Conservation (phyloP, 1,139 yeast genomes). For the Candida tetrigidarum region DNA sequence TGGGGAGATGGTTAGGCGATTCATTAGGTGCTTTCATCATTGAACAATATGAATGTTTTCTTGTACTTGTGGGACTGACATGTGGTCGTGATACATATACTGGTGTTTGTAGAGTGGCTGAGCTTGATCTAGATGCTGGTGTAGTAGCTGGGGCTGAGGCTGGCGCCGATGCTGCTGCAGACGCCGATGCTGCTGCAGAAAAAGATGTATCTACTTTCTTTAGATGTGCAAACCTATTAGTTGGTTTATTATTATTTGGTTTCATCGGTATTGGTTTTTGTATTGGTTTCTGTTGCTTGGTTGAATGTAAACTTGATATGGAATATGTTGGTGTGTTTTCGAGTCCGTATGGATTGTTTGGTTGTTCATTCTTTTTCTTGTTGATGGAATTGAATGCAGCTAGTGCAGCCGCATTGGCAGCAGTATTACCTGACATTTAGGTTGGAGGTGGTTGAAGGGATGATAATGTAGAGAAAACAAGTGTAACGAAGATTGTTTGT, state of each 20-base stretch:
- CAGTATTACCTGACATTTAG: conserved; percentile 14
- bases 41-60: background rate
- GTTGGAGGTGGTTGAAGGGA: background rate
- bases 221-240: conserved; percentile 6
- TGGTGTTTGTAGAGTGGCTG: conserved; percentile 1
- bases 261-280: conserved; percentile 8
- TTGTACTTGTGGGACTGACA: background rate
- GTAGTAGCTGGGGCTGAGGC: too few relatives aligned
- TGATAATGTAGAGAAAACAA: background rate
- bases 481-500: background rate
- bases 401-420: conserved; percentile 39
- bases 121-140: too few relatives aligned
- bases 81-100: background rate
- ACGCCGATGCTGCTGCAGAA: conserved; percentile 2
- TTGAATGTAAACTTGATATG: conserved; percentile 4
- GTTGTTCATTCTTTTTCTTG: conserved; percentile 17
- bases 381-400: conserved; percentile 33
- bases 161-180: background rate
- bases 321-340: conserved; percentile 6
- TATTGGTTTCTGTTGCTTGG: conserved; percentile 5
- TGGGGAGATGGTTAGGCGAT: background rate
- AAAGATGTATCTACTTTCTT: conserved; percentile 5
- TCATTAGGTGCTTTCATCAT: background rate
- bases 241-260: background rate
- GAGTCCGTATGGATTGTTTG: conserved; percentile 2